Evolutionary conservation across 352 stramenopile genomes (phyloP), one percentile per base, ranked within the genome.

Genomic region (Pythium oligandrum): DNA sequence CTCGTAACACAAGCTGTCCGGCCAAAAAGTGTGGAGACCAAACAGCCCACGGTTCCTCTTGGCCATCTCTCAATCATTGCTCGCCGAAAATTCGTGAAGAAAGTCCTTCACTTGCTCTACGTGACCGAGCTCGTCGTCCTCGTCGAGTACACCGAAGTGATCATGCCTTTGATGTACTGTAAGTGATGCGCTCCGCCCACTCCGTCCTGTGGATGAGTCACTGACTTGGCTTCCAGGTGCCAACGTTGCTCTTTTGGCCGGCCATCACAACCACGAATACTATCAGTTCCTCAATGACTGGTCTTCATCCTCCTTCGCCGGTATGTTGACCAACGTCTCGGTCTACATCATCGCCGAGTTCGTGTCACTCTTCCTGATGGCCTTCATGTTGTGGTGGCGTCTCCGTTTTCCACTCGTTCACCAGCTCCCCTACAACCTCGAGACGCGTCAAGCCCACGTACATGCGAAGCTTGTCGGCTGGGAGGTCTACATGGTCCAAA

Each of bases 111-210:
- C 33, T 37, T 61, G 9, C 49, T 72, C 12, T 72, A 67, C 44
- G 57, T 50, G 2, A 58, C 57, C 11, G 64, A 75, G 32, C 68
- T 56, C 34, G 40, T 62, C 7, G 48, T 59, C 1, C 53, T 67
- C 12, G 55, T 58, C 4, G 63, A 68, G 11, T 75, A 62, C 33
- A 50, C 70, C 43, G 63, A 75, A 9, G 47, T 55, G 4, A 46
- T 75, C 9, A 58, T 71, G 7, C 55, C 66, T 1, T 56, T 67
- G 6, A 61, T 71, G 39, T 71, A 63, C 34, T 44, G 48, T 53
- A 36, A 5, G 48, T 53, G 12, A 26, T 26, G 17, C 17, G 17
- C 17, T 26, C 17, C 17, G 17, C 17, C 17, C 17, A 26, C 17
- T 26, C 17, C 17, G 17, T 44, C 47, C 47, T 43, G 26, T 53